phyloP scores from a whole-genome alignment of 2,329 filamentous ascomycete species.

The Apiospora marii region DNA sequence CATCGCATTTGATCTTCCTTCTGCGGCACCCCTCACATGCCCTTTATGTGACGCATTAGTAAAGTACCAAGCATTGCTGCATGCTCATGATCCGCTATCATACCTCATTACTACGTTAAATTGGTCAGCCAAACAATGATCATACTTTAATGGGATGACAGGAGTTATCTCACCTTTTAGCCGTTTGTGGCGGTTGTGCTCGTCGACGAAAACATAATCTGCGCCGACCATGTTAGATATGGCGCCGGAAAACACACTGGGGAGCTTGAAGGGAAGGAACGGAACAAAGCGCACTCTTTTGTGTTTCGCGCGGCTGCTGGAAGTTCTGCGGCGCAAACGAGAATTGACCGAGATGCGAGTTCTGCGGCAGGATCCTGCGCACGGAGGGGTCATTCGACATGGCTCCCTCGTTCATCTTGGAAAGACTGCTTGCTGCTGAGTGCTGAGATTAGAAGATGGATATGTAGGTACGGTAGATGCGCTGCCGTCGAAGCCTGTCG shows the following conservation, averaged over 20 bases:
- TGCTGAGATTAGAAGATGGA: background rate
- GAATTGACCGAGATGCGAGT: constrained; percentile 76
- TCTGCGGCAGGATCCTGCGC: constrained; percentile 71
- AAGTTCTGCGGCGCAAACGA: constrained; percentile 72
- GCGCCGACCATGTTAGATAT: constrained; percentile 33
- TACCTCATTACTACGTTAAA: constrained; percentile 25
- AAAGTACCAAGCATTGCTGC: constrained; percentile 15
- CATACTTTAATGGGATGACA: constrained; percentile 20
- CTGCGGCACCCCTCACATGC: constrained; percentile 94
- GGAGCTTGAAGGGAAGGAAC: constrained; percentile 29
- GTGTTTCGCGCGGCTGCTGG: constrained; percentile 73
- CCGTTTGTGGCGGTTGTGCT: constrained; percentile 97
- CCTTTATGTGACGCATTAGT: constrained; percentile 71
- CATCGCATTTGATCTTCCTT: constrained; percentile 98
- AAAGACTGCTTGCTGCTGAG: background rate
- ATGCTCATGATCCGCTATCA: constrained; percentile 15
- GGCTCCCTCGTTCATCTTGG: constrained; percentile 26
- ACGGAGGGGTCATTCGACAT: constrained; percentile 71
- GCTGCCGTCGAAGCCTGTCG: background rate
- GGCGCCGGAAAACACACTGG: constrained; percentile 17
- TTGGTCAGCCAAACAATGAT: background rate
- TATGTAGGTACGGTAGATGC: background rate
- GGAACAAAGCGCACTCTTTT: constrained; percentile 73
- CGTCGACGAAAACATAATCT: constrained; percentile 99
- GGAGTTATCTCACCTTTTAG: constrained; percentile 75